A percentile compares a stretch with the other conserved stretches of the same genome.
Conservation (phyloP, 768 basidiomycete species). For the Russula ochroleuca region DNA sequence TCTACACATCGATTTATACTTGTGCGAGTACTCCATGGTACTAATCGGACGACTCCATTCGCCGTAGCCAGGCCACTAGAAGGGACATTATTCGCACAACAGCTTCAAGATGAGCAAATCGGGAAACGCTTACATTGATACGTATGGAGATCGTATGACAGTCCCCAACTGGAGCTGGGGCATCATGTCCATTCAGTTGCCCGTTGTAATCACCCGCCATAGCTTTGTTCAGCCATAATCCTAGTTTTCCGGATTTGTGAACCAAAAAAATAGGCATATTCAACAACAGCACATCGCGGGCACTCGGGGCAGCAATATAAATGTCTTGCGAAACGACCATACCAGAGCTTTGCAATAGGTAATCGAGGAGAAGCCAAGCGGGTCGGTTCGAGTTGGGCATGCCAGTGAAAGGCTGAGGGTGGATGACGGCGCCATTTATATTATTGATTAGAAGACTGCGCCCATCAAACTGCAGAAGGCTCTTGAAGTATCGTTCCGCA, state of each 20-base stretch:
- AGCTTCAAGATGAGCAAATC: not conserved
- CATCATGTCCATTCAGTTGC: not conserved
- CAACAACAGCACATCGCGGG: not conserved
- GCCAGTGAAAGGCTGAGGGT: not conserved
- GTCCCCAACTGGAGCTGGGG: not conserved
- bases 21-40: too few species aligned
- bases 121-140: conserved; percentile 1
- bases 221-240: not conserved
- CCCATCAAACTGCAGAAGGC: not conserved
- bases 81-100: not conserved
- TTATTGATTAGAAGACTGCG: not conserved
- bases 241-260: not conserved
- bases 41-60: conserved; percentile 10
- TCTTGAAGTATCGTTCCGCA: not conserved
- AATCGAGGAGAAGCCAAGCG: conserved; percentile 19
- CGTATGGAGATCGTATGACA: conserved; percentile 9
- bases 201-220: not conserved
- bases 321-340: conserved; percentile 10
- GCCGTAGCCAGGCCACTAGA: conserved; percentile 20
- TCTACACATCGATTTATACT: not conserved
- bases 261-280: conserved; percentile 24
- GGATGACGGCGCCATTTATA: not conserved
- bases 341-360: not conserved
- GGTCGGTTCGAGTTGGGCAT: not conserved
- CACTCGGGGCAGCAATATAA: conserved; percentile 12